phyloP scores from a whole-genome alignment of 1,139 yeast genomes.

The Blastobotrys serpentis region DNA sequence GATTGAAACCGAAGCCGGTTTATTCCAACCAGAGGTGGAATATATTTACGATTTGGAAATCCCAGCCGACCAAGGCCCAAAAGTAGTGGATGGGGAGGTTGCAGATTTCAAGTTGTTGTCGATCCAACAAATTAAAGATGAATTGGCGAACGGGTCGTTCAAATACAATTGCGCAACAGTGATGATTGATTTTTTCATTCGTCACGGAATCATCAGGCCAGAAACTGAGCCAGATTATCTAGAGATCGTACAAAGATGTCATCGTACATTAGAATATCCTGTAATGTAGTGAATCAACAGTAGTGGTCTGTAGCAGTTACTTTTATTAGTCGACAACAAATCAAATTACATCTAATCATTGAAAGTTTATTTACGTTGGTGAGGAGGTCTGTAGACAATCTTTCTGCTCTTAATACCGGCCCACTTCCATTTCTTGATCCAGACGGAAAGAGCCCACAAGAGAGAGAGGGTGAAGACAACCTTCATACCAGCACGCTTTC shows the following conservation, averaged over 20 bases:
- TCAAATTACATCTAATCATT: constrained; percentile 4
- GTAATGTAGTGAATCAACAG: constrained; percentile 6
- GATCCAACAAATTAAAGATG: constrained; percentile 53
- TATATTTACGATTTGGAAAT: constrained; percentile 71
- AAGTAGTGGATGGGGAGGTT: constrained; percentile 85
- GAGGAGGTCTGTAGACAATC: constrained; percentile 86
- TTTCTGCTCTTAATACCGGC: constrained; percentile 93
- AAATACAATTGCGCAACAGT: constrained; percentile 88
- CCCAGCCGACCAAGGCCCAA: constrained; percentile 52
- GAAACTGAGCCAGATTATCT: constrained; percentile 62
- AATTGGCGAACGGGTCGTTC: constrained; percentile 57
- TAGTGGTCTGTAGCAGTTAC: neutral
- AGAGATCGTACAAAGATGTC: constrained; percentile 58
- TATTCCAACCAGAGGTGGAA: constrained; percentile 87
- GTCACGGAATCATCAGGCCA: constrained; percentile 69
- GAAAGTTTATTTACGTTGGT: constrained; percentile 12
- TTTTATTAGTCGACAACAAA: neutral
- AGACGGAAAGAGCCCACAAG: constrained; percentile 76
- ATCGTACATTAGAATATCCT: constrained; percentile 48
- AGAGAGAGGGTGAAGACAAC: constrained; percentile 79
- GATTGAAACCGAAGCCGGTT: constrained; percentile 46
- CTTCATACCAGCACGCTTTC: constrained; percentile 96
- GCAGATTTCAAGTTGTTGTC: constrained; percentile 65
- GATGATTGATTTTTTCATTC: constrained; percentile 74
- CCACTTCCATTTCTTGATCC: constrained; percentile 99